Evolutionary conservation across 805 yeast species (phyloP), one percentile per base, ranked within the genome.

Genomic region (Brettanomyces sp.): DNA sequence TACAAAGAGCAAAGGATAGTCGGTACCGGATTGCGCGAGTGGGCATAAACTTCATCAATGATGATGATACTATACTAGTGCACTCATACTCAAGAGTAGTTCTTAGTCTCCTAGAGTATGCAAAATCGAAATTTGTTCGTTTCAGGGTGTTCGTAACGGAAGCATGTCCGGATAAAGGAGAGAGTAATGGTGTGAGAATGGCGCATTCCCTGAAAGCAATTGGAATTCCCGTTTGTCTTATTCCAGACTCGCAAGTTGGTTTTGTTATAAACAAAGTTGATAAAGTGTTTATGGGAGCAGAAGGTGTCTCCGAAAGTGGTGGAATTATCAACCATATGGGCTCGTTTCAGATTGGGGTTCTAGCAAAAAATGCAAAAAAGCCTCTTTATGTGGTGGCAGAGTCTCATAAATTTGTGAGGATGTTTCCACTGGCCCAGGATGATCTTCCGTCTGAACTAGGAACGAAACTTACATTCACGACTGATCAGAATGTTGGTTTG

Each of bases 301-400:
- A 93, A 66, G 99, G 99, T 54, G 99, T 93, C 3, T 95, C 96
- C 3, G 99, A 93, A 68, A 84, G 95, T 62, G 99, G 99, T 47
- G 99, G 99, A 33, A 88, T 95, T 42, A 91, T 93, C 54, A 93
- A 93, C 65, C 90, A 85, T 54, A 82, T 93, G 50, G 99, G 99
- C 5, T 82, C 95, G 1, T 93, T 87, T 64, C 96, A 93, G 58
- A 83, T 91, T 42, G 97, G 97, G 36, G 91, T 93, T 41, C 68
- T 93, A 48, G 96, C 98, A 3, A 83, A 85, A 55, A 80, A 84
- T 48, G 85, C 95, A 49, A 85, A 88, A 60, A 91, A 88, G 62
- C 99, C 98, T 4, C 77, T 93, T 41, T 93, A 90, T 56, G 98
- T 89, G 41, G 93, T 88, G 7, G 84, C 96, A 1, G 99, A 93